Percentiles rank a stretch among this genome's conserved stretches.
Evolutionary conservation across 78 protist species (phyloP).

Genomic region (Diacronema lutheri): DNA sequence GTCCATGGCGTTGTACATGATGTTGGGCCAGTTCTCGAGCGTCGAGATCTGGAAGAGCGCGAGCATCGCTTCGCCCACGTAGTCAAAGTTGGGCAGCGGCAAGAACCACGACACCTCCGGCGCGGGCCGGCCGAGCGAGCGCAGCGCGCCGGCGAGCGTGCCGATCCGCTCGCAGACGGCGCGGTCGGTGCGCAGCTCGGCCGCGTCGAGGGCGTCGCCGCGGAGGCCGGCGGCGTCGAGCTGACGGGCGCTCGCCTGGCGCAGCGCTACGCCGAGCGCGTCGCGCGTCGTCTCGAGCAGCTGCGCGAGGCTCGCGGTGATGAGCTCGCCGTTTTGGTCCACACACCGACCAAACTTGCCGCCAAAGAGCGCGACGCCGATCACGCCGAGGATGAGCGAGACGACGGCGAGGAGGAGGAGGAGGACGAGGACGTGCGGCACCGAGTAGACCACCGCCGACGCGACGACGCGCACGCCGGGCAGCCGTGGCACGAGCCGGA

Average conservation of each 20-base stretch:
- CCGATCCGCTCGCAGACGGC: too few relatives aligned
- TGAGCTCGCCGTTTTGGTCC: not conserved
- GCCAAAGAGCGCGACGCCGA: constrained; percentile 45
- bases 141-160: too few relatives aligned
- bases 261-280: not conserved
- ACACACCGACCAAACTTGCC: constrained; percentile 3
- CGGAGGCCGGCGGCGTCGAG: too few relatives aligned
- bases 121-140: too few relatives aligned
- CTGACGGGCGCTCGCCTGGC: too few relatives aligned
- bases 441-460: not conserved
- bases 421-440: constrained; percentile 34
- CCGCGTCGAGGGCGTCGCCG: too few relatives aligned
- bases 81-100: constrained; percentile 27
- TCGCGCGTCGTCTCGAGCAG: not conserved
- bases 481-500: constrained; percentile 48
- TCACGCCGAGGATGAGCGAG: constrained; percentile 33
- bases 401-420: not conserved
- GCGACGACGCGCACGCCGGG: constrained; percentile 18
- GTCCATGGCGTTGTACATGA: constrained; percentile 33
- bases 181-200: too few relatives aligned
- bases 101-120: too few relatives aligned
- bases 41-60: constrained; percentile 32
- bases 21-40: constrained; percentile 49
- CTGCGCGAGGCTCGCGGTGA: too few relatives aligned
- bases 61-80: not conserved